Evolutionary conservation across 2,329 filamentous ascomycete species (phyloP).

Genomic region (Truncatella angustata): DNA sequence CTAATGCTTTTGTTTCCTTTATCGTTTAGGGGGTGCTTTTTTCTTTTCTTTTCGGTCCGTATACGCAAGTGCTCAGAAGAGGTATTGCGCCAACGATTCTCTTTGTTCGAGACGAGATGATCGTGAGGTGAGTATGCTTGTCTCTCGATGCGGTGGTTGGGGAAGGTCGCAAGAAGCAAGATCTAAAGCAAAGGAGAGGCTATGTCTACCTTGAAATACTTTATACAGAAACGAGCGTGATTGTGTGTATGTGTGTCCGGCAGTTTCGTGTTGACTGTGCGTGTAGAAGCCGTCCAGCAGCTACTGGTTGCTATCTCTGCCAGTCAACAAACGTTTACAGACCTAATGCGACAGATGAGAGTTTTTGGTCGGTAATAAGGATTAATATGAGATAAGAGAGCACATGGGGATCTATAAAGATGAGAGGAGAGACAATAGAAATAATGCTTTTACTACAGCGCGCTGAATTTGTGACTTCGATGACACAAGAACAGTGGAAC

Average conservation of each 20-base stretch:
- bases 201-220: background rate
- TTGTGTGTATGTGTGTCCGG: background rate
- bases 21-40: too few species aligned
- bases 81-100: background rate
- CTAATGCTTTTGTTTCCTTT: too few species aligned
- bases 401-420: slow-evolving; percentile 7
- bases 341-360: background rate
- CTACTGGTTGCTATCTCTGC: background rate
- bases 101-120: background rate
- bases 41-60: too few species aligned
- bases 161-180: background rate
- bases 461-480: background rate
- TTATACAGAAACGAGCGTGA: background rate
- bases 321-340: too few species aligned
- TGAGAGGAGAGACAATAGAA: slow-evolving; percentile 7
- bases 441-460: slow-evolving; percentile 4
- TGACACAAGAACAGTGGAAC: background rate
- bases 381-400: background rate
- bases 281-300: slow-evolving; percentile 1
- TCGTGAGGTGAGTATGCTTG: too few species aligned
- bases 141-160: background rate
- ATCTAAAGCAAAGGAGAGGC: background rate
- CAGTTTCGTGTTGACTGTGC: background rate
- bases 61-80: background rate
- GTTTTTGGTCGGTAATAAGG: background rate